Evolutionary conservation across 306 rosid genomes (phyloP).

Genomic region (Quercus suber): DNA sequence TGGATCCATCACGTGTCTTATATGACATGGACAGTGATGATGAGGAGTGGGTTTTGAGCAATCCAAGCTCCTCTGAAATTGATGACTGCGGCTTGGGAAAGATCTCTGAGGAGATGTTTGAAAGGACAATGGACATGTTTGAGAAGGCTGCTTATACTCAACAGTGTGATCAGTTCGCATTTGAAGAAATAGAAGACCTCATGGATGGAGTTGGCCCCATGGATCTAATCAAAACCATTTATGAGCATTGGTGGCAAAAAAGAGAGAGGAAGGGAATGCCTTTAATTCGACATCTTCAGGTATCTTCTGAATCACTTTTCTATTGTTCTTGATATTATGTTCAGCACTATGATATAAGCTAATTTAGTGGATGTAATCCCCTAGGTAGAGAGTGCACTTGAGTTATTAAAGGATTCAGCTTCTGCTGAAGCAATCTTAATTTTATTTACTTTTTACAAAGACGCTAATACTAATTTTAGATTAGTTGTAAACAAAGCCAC

Average conservation of each 20-base stretch:
- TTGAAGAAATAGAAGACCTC: slow-evolving; percentile 74
- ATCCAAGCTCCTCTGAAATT: slow-evolving; percentile 40
- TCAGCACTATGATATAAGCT: neutral
- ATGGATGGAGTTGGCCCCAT: slow-evolving; percentile 44
- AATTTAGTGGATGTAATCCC: neutral
- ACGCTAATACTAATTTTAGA: too few species aligned
- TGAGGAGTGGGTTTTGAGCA: slow-evolving; percentile 61
- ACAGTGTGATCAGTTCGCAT: slow-evolving; percentile 58
- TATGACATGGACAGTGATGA: slow-evolving; percentile 99
- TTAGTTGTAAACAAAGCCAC: neutral
- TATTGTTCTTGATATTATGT: slow-evolving; percentile 1
- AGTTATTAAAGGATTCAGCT: neutral
- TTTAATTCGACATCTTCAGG: slow-evolving; percentile 91
- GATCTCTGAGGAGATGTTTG: slow-evolving; percentile 57
- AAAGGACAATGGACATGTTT: slow-evolving; percentile 78
- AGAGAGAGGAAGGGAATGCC: slow-evolving; percentile 84
- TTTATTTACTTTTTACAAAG: neutral
- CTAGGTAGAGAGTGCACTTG: neutral
- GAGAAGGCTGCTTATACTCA: slow-evolving; percentile 83
- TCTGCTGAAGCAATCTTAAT: neutral
- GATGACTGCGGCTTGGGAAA: slow-evolving; percentile 31
- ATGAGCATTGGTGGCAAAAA: slow-evolving; percentile 72
- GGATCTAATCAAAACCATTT: slow-evolving; percentile 45
- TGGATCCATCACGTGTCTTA: slow-evolving; percentile 62
- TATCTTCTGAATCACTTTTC: slow-evolving; percentile 25